A percentile compares a stretch with the other conserved stretches of the same genome.
Evolutionary conservation across 768 basidiomycete genomes (phyloP).

Genomic region (Phlegmacium glaucopus): DNA sequence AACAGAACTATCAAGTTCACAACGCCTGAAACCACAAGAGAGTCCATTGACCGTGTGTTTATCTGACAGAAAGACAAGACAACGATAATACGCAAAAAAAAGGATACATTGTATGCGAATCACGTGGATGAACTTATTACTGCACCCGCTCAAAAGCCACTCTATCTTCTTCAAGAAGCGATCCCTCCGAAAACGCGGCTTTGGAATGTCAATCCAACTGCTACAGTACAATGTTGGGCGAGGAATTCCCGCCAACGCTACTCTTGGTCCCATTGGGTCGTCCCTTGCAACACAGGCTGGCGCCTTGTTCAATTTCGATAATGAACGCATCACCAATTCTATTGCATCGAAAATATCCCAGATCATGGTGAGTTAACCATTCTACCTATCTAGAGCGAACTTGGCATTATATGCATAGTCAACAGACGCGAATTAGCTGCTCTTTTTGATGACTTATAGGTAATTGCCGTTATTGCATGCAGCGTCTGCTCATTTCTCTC

Average conservation of each 20-base stretch:
- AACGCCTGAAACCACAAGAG: neutral
- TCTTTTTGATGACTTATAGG: slow-evolving; percentile 58
- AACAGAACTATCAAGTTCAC: neutral
- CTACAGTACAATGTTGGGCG: slow-evolving; percentile 19
- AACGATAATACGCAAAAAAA: too few species aligned
- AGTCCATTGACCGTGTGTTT: neutral
- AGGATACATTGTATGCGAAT: too few species aligned
- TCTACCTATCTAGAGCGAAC: neutral
- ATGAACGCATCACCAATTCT: slow-evolving; percentile 29
- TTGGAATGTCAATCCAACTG: slow-evolving; percentile 10
- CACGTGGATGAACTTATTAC: too few species aligned
- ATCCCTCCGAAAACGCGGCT: neutral
- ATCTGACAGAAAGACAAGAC: neutral
- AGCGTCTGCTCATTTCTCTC: neutral
- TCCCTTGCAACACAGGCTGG: slow-evolving; percentile 4
- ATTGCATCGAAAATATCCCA: slow-evolving; percentile 50
- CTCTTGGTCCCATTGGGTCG: neutral
- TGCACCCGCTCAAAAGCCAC: neutral
- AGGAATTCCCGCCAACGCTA: slow-evolving; percentile 6
- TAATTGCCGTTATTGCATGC: slow-evolving; percentile 17
- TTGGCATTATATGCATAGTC: slow-evolving; percentile 5
- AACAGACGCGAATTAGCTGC: slow-evolving; percentile 45
- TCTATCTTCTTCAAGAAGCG: slow-evolving; percentile 4
- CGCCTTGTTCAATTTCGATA: slow-evolving; percentile 11
- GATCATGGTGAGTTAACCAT: slow-evolving; percentile 28